Conservation (phyloP, 495 filamentous ascomycete genomes). For the Bacidia gigantensis region DNA sequence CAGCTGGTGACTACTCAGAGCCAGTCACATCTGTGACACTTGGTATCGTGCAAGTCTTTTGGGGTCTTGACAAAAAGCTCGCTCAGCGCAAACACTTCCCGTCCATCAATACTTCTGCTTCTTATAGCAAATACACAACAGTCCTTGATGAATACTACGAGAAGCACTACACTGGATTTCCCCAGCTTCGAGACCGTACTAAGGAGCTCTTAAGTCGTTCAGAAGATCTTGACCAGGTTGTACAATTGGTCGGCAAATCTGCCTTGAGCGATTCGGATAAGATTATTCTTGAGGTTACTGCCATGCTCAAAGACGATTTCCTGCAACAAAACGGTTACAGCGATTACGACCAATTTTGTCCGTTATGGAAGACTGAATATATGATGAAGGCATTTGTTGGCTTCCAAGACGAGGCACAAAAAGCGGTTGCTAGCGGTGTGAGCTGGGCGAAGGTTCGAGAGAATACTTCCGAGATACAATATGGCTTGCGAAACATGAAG, state of each 20-base stretch:
- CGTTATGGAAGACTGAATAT: conserved; percentile 98
- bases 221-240: conserved; percentile 95
- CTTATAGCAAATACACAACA: conserved; percentile 91
- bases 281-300: conserved; percentile 90
- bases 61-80: conserved; percentile 99
- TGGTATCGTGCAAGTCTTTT: conserved; percentile 98
- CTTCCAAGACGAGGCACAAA: conserved; percentile 95
- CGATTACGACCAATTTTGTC: conserved; percentile 97
- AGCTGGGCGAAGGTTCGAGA: conserved; percentile 88
- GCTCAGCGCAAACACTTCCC: conserved; percentile 99
- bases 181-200: conserved; percentile 79
- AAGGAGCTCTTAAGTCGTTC: conserved; percentile 85
- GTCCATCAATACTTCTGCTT: conserved; percentile 88
- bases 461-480: too few relatives aligned
- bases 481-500: too few relatives aligned
- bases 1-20: conserved; percentile 98
- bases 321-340: conserved; percentile 98
- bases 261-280: conserved; percentile 94
- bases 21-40: conserved; percentile 90
- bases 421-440: conserved; percentile 79
- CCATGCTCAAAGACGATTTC: conserved; percentile 95
- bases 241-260: conserved; percentile 95
- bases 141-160: conserved; percentile 85
- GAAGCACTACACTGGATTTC: conserved; percentile 87
- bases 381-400: conserved; percentile 99